These are phyloP conservation scores for Leptodontidium sp. DNA, from an alignment of 2,329 filamentous ascomycete genomes.

Conservation along the genomic window DNA sequence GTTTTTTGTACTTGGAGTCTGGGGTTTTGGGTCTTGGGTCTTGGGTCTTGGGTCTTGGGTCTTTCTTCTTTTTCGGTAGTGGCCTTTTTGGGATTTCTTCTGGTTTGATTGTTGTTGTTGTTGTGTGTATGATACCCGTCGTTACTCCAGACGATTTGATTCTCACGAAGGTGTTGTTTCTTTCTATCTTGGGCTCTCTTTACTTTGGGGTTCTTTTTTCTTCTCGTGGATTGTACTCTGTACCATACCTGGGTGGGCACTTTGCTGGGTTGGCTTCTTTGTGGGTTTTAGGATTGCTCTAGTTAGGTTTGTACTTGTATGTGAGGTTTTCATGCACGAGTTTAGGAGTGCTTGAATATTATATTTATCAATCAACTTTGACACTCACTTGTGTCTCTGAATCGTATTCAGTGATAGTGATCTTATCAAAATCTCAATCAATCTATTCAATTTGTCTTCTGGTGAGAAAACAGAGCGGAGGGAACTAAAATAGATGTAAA, in stretches of 20 bases:
- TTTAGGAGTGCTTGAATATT: constrained; percentile 6
- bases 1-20: background rate
- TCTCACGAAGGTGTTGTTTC: background rate
- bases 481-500: background rate
- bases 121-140: constrained; percentile 11
- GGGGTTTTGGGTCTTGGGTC: background rate
- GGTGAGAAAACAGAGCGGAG: background rate
- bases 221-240: background rate
- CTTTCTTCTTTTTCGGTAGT: too few relatives aligned
- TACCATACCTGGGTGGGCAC: background rate
- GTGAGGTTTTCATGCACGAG: background rate
- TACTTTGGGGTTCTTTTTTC: background rate
- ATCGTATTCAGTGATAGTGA: background rate
- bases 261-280: constrained; percentile 2
- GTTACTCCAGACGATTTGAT: constrained; percentile 13
- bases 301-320: background rate
- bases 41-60: too few relatives aligned
- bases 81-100: background rate
- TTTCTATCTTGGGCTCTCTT: background rate
- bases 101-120: background rate
- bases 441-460: background rate
- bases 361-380: background rate
- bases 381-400: background rate
- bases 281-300: background rate
- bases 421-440: background rate